Evolutionary conservation across 768 basidiomycete species (phyloP).

Genomic region (Heimioporus sp.): DNA sequence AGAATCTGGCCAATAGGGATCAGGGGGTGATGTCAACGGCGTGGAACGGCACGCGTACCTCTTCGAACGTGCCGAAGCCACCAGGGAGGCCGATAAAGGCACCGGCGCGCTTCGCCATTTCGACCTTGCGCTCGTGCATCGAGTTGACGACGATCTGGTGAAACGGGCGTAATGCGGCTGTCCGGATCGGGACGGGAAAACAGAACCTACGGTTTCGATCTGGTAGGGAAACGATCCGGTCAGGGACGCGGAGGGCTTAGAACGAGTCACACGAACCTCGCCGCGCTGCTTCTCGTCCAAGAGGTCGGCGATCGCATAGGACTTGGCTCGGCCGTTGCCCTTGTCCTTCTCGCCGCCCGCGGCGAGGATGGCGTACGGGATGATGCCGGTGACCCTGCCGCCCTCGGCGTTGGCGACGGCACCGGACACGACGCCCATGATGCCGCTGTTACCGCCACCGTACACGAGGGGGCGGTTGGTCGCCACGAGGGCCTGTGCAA

Average conservation of each 20-base stretch:
- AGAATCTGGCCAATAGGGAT: conserved; percentile 49
- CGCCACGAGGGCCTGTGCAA: conserved; percentile 70
- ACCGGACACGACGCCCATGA: conserved; percentile 83
- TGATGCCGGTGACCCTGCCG: conserved; percentile 73
- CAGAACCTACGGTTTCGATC: conserved; percentile 32
- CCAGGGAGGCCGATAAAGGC: conserved; percentile 92
- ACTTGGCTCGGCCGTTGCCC: conserved; percentile 24
- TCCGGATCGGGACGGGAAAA: too few species aligned
- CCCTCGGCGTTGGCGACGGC: conserved; percentile 57
- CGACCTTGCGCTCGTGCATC: conserved; percentile 88
- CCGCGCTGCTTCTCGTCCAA: conserved; percentile 33
- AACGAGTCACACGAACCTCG: conserved; percentile 27
- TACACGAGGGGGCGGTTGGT: conserved; percentile 71
- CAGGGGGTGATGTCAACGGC: too few species aligned
- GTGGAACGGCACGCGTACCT: conserved; percentile 39
- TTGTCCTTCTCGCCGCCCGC: conserved; percentile 64
- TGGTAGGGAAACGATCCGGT: conserved; percentile 9
- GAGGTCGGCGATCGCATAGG: conserved; percentile 15
- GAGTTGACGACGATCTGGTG: conserved; percentile 68
- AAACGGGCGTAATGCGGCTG: not conserved
- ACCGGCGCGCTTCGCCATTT: conserved; percentile 79
- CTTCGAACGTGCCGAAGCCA: conserved; percentile 94
- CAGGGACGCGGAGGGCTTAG: conserved; percentile 2
- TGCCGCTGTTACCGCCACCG: conserved; percentile 78
- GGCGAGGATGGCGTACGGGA: conserved; percentile 73